phyloP scores from a whole-genome alignment of 495 filamentous ascomycete species.

The Penicillium pancosmium region DNA sequence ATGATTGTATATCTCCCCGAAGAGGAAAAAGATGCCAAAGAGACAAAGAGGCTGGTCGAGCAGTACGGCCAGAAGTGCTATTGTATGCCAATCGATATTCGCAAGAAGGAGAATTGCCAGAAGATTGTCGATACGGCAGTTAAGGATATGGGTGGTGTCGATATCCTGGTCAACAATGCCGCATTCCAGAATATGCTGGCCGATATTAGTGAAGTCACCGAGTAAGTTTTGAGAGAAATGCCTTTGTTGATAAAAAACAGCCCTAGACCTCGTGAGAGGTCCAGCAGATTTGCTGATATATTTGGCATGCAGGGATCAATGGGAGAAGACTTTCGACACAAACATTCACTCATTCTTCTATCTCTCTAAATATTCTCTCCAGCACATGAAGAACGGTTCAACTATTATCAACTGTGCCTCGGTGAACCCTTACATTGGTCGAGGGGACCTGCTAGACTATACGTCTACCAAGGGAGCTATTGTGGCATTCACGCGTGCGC shows the following conservation, averaged over 20 bases:
- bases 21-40: conserved; percentile 76
- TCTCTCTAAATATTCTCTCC: conserved; percentile 75
- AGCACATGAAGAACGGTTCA: conserved; percentile 73
- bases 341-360: conserved; percentile 78
- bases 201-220: conserved; percentile 70
- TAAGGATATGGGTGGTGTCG: conserved; percentile 64
- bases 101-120: conserved; percentile 66
- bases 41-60: conserved; percentile 74
- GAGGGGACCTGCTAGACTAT: conserved; percentile 83
- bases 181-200: conserved; percentile 73
- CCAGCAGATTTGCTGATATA: neutral
- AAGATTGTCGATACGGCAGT: conserved; percentile 68
- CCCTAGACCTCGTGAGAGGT: neutral
- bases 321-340: conserved; percentile 72
- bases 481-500: conserved; percentile 75
- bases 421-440: conserved; percentile 81
- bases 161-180: conserved; percentile 83
- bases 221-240: conserved; percentile 49
- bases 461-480: conserved; percentile 84
- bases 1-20: conserved; percentile 74
- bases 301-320: conserved; percentile 62
- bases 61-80: conserved; percentile 62
- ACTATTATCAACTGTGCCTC: conserved; percentile 85
- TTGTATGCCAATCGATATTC: conserved; percentile 64
- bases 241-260: too few species aligned